Conservation (phyloP, 345 rosid species). For the Microthlaspi erraticum region DNA sequence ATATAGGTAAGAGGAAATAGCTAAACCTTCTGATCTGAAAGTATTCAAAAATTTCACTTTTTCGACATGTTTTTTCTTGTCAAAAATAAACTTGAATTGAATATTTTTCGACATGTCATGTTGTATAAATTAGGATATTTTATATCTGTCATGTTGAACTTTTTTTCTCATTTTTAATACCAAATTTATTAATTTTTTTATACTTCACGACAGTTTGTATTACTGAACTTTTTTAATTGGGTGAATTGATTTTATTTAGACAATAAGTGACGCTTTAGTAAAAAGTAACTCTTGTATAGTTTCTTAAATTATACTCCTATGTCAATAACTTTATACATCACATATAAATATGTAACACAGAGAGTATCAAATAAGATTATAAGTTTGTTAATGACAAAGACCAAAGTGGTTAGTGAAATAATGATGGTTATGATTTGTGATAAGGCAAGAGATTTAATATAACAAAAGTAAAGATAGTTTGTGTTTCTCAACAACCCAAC, state of each 20-base stretch:
- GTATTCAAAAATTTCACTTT: neutral
- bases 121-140: neutral
- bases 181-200: too few relatives aligned
- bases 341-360: too few relatives aligned
- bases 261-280: too few relatives aligned
- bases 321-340: too few relatives aligned
- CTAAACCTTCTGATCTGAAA: neutral
- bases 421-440: constrained; percentile 35
- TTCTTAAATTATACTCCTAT: too few relatives aligned
- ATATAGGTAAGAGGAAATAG: neutral
- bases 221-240: too few relatives aligned
- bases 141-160: constrained; percentile 1
- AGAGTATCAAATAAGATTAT: neutral
- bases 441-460: neutral
- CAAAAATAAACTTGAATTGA: too few relatives aligned
- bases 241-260: too few relatives aligned
- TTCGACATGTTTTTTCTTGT: neutral
- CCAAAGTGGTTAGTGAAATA: constrained; percentile 35
- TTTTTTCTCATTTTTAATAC: too few relatives aligned
- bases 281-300: too few relatives aligned
- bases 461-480: constrained; percentile 25
- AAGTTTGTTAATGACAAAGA: constrained; percentile 36
- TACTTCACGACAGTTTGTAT: too few relatives aligned
- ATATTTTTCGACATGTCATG: neutral
- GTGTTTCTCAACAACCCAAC: constrained; percentile 43